Conservation (phyloP, 73 alveolate genomes). For the Tetrahymena elliotti region DNA sequence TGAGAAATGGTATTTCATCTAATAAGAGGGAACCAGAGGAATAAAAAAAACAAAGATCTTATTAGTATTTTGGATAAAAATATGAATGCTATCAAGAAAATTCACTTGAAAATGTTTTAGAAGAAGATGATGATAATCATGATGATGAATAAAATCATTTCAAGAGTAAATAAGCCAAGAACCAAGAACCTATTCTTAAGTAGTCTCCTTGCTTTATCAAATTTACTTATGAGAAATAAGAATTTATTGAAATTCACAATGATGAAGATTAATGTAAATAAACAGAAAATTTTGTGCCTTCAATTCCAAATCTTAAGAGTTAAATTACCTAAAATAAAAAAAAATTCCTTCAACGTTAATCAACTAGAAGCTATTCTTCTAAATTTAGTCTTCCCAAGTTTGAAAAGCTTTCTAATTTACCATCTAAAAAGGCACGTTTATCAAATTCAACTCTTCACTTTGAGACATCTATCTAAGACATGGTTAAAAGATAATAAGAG, state of each 20-base stretch:
- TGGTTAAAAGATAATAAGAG: background rate
- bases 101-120: background rate
- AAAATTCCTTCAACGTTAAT: background rate
- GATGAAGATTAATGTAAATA: background rate
- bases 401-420: background rate
- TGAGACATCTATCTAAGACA: background rate
- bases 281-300: background rate
- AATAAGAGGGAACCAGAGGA: background rate
- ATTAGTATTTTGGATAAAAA: too few relatives aligned
- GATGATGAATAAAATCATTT: background rate
- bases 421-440: background rate
- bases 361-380: background rate
- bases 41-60: background rate
- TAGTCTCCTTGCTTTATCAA: background rate
- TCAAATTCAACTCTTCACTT: background rate
- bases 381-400: background rate
- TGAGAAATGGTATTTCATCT: background rate
- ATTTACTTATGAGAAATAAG: background rate
- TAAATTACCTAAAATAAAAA: background rate
- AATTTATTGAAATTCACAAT: background rate
- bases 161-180: too few relatives aligned
- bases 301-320: background rate
- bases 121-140: background rate
- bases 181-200: background rate
- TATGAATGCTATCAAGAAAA: background rate